phyloP scores from a whole-genome alignment of 116 monocot genomes.

The Thalassia testudinum region DNA sequence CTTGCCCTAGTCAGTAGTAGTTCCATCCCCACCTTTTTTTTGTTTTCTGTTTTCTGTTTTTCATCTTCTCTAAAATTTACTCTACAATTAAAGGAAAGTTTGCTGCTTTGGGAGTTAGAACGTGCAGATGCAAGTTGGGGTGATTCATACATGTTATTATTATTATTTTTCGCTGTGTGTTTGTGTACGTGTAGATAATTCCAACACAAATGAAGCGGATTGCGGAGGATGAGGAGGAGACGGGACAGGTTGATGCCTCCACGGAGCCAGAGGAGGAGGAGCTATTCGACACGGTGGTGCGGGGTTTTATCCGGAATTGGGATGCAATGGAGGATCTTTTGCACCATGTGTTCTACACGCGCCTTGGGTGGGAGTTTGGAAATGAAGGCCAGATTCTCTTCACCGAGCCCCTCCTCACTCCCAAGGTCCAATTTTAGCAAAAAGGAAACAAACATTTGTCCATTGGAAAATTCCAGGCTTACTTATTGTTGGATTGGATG shows the following conservation, averaged over 20 bases:
- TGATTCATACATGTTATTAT: too few relatives aligned
- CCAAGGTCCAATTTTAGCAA: constrained; percentile 48
- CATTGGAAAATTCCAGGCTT: too few relatives aligned
- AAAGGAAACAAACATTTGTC: too few relatives aligned
- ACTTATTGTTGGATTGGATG: too few relatives aligned
- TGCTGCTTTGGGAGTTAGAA: too few relatives aligned
- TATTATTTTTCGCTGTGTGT: not conserved
- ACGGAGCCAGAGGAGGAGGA: constrained; percentile 37
- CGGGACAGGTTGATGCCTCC: constrained; percentile 24
- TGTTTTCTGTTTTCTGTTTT: not conserved
- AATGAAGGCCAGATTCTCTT: constrained; percentile 95
- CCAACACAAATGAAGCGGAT: constrained; percentile 86
- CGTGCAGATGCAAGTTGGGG: too few relatives aligned
- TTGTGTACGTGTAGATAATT: constrained; percentile 36
- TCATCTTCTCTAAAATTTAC: not conserved
- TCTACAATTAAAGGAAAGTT: not conserved
- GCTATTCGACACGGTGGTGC: constrained; percentile 60
- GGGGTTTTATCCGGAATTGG: constrained; percentile 89
- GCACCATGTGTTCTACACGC: constrained; percentile 62
- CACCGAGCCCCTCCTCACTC: constrained; percentile 88
- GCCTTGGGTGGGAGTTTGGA: constrained; percentile 88
- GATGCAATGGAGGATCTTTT: constrained; percentile 92
- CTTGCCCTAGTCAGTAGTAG: not conserved
- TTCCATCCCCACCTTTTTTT: not conserved
- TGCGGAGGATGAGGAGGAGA: constrained; percentile 34